phyloP scores from a whole-genome alignment of 225 moss, liverwort and hornwort species.

The Straminergon stramineum region DNA sequence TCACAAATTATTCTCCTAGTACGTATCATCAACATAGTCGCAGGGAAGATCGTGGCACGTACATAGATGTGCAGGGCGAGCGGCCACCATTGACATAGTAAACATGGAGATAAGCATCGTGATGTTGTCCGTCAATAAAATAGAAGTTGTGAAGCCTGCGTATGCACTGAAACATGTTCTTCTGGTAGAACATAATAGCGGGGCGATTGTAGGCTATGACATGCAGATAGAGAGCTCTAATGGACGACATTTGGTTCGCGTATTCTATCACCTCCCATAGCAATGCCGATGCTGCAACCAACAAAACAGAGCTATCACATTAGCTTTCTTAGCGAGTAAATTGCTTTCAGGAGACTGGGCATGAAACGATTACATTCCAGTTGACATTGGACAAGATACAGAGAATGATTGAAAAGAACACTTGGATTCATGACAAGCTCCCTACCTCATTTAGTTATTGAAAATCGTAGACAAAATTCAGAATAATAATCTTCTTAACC shows the following conservation, averaged over 20 bases:
- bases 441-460: not conserved
- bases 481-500: not conserved
- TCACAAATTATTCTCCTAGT: not conserved
- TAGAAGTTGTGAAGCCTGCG: slow-evolving; percentile 80
- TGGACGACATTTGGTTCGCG: slow-evolving; percentile 61
- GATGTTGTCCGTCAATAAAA: slow-evolving; percentile 63
- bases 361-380: not conserved
- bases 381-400: not conserved
- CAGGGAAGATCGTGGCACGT: not conserved
- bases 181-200: slow-evolving; percentile 95
- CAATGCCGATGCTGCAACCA: slow-evolving; percentile 76
- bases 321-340: not conserved
- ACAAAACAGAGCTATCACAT: not conserved
- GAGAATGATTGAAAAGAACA: not conserved
- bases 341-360: not conserved
- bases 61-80: slow-evolving; percentile 81
- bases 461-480: not conserved
- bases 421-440: not conserved
- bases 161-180: slow-evolving; percentile 85
- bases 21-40: not conserved
- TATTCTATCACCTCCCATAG: slow-evolving; percentile 83
- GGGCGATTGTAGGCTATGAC: slow-evolving; percentile 89
- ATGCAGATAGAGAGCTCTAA: slow-evolving; percentile 89
- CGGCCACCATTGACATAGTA: slow-evolving; percentile 75
- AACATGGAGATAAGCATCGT: slow-evolving; percentile 82